phyloP scores from a whole-genome alignment of 768 basidiomycete species.

The Podaxis carcinomalis region DNA sequence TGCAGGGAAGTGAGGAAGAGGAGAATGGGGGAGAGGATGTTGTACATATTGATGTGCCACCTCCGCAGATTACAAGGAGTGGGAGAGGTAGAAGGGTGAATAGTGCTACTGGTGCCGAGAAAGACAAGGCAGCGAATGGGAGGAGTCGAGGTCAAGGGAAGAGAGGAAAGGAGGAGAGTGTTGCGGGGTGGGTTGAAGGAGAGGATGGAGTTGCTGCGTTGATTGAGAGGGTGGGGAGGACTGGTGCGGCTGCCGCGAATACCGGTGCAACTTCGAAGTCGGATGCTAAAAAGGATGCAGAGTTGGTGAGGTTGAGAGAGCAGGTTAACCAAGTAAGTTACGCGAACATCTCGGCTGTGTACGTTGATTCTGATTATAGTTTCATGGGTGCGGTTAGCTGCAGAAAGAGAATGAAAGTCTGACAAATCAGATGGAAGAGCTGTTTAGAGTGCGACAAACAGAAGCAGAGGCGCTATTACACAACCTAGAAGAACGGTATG shows the following conservation, averaged over 20 bases:
- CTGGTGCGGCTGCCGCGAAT: neutral
- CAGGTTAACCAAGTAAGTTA: slow-evolving; percentile 15
- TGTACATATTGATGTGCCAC: slow-evolving; percentile 1
- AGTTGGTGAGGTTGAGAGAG: slow-evolving; percentile 13
- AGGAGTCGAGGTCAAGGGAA: neutral
- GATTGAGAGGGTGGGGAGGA: slow-evolving; percentile 4
- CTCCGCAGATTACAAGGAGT: slow-evolving; percentile 11
- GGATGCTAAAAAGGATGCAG: slow-evolving; percentile 8
- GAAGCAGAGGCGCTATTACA: slow-evolving; percentile 59
- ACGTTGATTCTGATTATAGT: neutral
- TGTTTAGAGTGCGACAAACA: slow-evolving; percentile 52
- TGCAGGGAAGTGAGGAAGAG: slow-evolving; percentile 19
- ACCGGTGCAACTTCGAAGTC: slow-evolving; percentile 2
- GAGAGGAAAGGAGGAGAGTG: slow-evolving; percentile 9
- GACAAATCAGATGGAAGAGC: slow-evolving; percentile 53
- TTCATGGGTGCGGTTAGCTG: slow-evolving; percentile 24
- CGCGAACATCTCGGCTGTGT: neutral
- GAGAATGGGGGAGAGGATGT: slow-evolving; percentile 19
- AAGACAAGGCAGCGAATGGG: neutral
- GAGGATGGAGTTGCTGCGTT: neutral
- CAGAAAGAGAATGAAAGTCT: slow-evolving; percentile 43
- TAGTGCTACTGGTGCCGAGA: neutral
- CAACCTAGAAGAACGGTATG: slow-evolving; percentile 45
- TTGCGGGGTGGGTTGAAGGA: slow-evolving; percentile 19
- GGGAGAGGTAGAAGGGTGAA: neutral